Conservation (phyloP, 2,329 filamentous ascomycete species). For the Colletotrichum zoysiae region DNA sequence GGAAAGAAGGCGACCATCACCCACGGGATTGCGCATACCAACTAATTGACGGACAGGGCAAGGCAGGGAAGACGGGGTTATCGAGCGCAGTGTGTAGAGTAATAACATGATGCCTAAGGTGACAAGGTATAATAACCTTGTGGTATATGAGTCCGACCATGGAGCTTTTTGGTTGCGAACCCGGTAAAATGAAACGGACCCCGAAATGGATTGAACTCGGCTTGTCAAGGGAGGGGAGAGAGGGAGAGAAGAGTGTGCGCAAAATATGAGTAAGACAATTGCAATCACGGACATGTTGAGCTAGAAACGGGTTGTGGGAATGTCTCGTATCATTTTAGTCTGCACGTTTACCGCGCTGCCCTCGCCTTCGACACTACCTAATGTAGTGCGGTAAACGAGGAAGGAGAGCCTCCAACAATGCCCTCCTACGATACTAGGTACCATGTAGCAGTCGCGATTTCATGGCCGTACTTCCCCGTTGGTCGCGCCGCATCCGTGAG, state of each 20-base stretch:
- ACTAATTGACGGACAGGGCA: background rate
- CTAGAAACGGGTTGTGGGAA: background rate
- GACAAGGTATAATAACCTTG: background rate
- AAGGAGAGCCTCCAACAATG: background rate
- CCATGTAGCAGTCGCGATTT: background rate
- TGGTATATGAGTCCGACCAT: conserved; percentile 3
- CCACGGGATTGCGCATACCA: background rate
- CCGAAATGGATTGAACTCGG: background rate
- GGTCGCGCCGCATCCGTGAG: conserved; percentile 4
- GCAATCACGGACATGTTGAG: background rate
- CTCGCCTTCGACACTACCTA: conserved; percentile 6
- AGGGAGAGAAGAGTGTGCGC: background rate
- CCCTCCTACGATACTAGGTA: background rate
- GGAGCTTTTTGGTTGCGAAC: background rate
- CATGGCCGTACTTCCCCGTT: conserved; percentile 2
- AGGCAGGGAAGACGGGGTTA: background rate
- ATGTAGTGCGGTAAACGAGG: conserved; percentile 1
- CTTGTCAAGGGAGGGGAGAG: background rate
- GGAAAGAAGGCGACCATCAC: background rate
- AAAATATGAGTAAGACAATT: background rate
- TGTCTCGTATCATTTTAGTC: background rate
- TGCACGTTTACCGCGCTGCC: conserved; percentile 12
- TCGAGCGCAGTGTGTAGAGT: background rate
- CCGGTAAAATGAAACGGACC: background rate
- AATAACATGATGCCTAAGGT: conserved; percentile 1